Evolutionary conservation across 495 filamentous ascomycete genomes (phyloP).

Genomic region (Cercophora sp.): DNA sequence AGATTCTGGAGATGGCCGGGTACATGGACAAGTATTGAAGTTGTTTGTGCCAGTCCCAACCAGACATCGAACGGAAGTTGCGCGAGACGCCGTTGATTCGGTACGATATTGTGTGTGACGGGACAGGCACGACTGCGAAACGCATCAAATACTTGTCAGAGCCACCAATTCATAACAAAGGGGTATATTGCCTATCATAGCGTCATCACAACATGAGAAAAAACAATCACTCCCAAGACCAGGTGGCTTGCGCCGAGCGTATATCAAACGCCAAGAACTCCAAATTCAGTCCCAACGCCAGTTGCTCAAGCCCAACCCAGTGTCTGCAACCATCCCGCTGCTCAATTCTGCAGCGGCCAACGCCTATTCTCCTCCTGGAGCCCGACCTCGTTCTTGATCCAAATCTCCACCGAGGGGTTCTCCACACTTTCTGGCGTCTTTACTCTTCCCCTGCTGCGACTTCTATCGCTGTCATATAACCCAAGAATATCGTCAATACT

Average conservation of each 20-base stretch:
- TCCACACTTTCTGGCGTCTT: background rate
- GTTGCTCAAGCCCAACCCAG: no score
- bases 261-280: background rate
- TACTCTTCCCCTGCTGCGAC: conserved; percentile 12
- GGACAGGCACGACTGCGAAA: no score
- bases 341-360: conserved; percentile 22
- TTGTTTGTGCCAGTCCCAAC: no score
- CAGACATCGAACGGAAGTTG: no score
- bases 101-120: no score
- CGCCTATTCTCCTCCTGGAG: conserved; percentile 19
- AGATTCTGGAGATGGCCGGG: no score
- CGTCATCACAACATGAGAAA: background rate
- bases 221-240: background rate
- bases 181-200: background rate
- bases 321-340: no score
- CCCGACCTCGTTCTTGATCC: conserved; percentile 28
- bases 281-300: no score
- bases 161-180: no score
- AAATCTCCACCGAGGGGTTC: conserved; percentile 19
- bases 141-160: no score
- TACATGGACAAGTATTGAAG: no score
- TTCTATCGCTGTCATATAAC: conserved; percentile 24
- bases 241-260: background rate
- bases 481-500: conserved; percentile 35
- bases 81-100: no score